Percentiles rank a stretch among this genome's conserved stretches.
These are phyloP conservation scores for Alternaria sp. DNA, from an alignment of 2,329 filamentous ascomycete genomes.

Conservation along the genomic window DNA sequence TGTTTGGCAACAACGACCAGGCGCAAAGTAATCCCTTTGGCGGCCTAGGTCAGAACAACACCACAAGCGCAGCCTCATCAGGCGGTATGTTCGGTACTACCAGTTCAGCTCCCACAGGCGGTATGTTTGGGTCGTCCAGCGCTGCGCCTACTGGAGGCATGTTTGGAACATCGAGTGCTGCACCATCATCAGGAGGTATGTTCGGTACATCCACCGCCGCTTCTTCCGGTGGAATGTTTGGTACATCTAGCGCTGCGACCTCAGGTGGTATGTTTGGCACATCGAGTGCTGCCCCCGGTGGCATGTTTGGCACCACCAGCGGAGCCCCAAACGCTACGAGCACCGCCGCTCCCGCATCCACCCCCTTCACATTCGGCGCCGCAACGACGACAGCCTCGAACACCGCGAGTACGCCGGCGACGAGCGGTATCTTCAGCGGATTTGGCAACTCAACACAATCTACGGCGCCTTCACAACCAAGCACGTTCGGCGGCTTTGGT, in stretches of 20 bases:
- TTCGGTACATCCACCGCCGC: neutral
- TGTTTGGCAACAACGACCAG: constrained; percentile 21
- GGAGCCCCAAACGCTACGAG: constrained; percentile 19
- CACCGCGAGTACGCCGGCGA: constrained; percentile 18
- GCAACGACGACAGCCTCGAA: constrained; percentile 19
- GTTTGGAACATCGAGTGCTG: constrained; percentile 10
- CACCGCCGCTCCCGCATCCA: constrained; percentile 22
- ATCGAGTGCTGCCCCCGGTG: constrained; percentile 17
- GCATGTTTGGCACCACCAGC: constrained; percentile 20
- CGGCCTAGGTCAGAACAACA: constrained; percentile 24
- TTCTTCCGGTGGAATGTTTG: constrained; percentile 17
- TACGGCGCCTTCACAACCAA: constrained; percentile 6
- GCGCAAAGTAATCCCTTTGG: constrained; percentile 29
- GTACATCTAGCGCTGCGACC: constrained; percentile 13
- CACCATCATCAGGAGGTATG: neutral
- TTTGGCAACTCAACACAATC: constrained; percentile 10
- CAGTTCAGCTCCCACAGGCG: neutral
- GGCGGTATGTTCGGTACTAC: constrained; percentile 7
- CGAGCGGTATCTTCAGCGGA: constrained; percentile 16
- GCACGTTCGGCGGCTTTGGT: constrained; percentile 22
- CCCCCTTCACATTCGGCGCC: constrained; percentile 25
- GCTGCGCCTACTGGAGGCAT: constrained; percentile 12
- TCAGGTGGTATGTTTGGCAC: constrained; percentile 27
- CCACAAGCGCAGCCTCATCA: constrained; percentile 2
- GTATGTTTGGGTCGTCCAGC: constrained; percentile 8